These are phyloP conservation scores for Artemisia tridentata DNA, from an alignment of 129 eudicot genomes.

Conservation along the genomic window DNA sequence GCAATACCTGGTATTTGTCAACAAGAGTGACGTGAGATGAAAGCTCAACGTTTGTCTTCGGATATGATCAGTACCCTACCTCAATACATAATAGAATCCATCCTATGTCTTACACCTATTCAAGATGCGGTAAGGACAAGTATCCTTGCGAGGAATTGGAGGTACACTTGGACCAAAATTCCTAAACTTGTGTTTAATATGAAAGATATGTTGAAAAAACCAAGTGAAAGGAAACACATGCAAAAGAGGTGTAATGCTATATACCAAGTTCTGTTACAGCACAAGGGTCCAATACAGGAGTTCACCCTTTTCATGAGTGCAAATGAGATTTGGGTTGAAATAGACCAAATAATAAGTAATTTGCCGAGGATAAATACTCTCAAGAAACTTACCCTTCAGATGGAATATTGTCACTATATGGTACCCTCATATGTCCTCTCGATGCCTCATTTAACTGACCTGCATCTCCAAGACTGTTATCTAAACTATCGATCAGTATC, in stretches of 20 bases:
- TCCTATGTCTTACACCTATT: conserved; percentile 12
- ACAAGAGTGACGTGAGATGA: background rate
- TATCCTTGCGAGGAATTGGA: conserved; percentile 25
- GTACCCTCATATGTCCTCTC: conserved; percentile 14
- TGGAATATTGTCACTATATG: background rate
- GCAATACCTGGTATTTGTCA: background rate
- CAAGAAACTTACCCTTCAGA: background rate
- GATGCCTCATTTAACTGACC: conserved; percentile 4
- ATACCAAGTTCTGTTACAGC: conserved; percentile 4
- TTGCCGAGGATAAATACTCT: conserved; percentile 10
- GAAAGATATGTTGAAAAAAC: background rate
- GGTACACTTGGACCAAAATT: conserved; percentile 14
- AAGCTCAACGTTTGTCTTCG: background rate
- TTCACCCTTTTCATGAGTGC: background rate
- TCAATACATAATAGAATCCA: conserved; percentile 15
- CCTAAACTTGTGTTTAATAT: conserved; percentile 5
- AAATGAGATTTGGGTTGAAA: background rate
- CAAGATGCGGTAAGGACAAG: conserved; percentile 16
- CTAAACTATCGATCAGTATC: background rate
- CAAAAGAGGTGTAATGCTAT: background rate
- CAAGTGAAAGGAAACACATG: conserved; percentile 3
- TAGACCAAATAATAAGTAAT: conserved; percentile 12
- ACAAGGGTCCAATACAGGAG: conserved; percentile 4
- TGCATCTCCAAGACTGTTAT: background rate
- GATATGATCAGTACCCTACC: conserved; percentile 23